Evolutionary conservation across 345 rosid genomes (phyloP), one percentile per base, ranked within the genome.

Genomic region (Physaria fendleri): DNA sequence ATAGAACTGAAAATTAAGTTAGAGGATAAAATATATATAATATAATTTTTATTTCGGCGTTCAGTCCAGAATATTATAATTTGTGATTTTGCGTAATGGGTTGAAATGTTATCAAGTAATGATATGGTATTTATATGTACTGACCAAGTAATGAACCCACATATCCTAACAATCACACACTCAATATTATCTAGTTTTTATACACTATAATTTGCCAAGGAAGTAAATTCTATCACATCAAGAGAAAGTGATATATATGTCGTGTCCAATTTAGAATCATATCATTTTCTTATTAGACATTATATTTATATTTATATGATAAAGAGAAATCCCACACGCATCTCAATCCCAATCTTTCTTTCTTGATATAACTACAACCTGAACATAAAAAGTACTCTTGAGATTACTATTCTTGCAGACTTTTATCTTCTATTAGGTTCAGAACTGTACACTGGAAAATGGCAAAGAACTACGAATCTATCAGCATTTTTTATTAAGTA

Each of bases 251-350:
- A 62, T 15, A 56, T 69, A 69, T 41, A 41, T 56, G 69, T 62
- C 74, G 74, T 70, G 74, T 70, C 69, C 69, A 63, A 70, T 62
- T 70, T 70, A 48, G 34, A 70, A 70, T 63, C 74, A 70, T 70
- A 70, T 56, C 63, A 63, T 55, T 47, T 69, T 69, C 34, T 63
- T 41, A n/a, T 65, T 15, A 29, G 29, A 55, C 9, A 55, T 16
- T 62, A 55, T 62, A 47, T 38, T 9, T 29, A 38, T 37, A 41
- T 25, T 5, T 42, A 5, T 59, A 23, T 30, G 47, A 47, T 47
- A 46, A 56, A 56, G 63, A 62, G 50, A 68, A 47, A 70, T 70
- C 69, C 59, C 51, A 55, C 64, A 62, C 69, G 74, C 69, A 70
- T 70, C 69, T 70, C 59, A 62, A 55, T 56, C 65, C 47, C 62